Conservation (phyloP, 257 asterid genomes). For the Ehretia macrophylla region DNA sequence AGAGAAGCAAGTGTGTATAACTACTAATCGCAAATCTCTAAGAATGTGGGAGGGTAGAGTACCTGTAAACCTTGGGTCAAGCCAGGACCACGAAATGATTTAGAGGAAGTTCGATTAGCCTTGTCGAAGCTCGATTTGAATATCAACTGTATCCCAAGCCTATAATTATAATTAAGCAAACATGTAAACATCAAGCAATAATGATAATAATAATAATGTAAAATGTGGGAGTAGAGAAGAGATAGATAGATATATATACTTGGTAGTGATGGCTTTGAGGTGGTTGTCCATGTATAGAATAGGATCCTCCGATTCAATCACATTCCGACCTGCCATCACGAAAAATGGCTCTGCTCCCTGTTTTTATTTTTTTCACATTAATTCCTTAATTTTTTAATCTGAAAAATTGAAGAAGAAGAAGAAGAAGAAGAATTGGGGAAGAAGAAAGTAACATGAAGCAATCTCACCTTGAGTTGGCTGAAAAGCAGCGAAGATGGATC, state of each 20-base stretch:
- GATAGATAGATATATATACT: constrained; percentile 23
- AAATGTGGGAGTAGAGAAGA: neutral
- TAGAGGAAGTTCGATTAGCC: constrained; percentile 83
- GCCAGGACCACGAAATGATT: constrained; percentile 92
- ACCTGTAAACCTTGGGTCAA: constrained; percentile 74
- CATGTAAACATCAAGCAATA: neutral
- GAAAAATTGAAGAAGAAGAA: neutral
- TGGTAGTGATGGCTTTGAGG: constrained; percentile 50
- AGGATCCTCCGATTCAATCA: constrained; percentile 86
- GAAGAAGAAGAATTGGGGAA: neutral
- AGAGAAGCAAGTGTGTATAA: too few relatives aligned
- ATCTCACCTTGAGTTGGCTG: constrained; percentile 76
- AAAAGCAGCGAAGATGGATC: constrained; percentile 54
- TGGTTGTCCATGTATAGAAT: constrained; percentile 74
- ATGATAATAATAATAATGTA: neutral
- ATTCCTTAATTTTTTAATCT: neutral
- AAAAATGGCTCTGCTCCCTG: constrained; percentile 87
- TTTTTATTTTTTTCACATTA: neutral
- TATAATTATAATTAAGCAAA: constrained; percentile 4
- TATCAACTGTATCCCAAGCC: constrained; percentile 67
- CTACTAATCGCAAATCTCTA: neutral
- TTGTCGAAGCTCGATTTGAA: constrained; percentile 90
- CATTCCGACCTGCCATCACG: constrained; percentile 90
- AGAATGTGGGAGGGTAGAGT: neutral
- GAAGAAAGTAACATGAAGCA: neutral